A percentile compares a stretch with the other conserved stretches of the same genome.
Conservation (phyloP, 2,329 filamentous ascomycete genomes). For the Whalleya microplaca region DNA sequence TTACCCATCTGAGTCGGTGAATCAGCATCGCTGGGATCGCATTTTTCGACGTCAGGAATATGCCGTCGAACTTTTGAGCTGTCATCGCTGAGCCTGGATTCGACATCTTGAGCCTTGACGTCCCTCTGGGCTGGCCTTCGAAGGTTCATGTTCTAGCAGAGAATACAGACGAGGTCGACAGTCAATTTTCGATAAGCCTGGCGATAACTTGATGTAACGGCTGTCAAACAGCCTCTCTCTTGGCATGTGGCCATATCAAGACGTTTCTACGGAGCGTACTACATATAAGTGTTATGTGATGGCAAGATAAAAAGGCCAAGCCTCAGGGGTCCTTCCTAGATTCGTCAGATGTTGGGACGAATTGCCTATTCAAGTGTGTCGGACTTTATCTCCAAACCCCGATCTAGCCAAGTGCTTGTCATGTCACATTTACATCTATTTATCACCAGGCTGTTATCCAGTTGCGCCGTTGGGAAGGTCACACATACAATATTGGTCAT, state of each 20-base stretch:
- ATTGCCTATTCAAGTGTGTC: too few relatives aligned
- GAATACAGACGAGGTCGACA: background rate
- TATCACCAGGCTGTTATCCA: background rate
- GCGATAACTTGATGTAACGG: too few relatives aligned
- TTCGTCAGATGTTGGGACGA: too few relatives aligned
- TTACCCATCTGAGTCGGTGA: background rate
- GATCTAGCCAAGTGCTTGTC: background rate
- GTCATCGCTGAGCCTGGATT: conserved; percentile 5
- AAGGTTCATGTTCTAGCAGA: conserved; percentile 4
- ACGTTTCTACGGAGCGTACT: too few relatives aligned
- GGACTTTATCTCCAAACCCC: conserved; percentile 16
- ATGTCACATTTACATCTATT: conserved; percentile 2
- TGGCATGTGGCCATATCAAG: too few relatives aligned
- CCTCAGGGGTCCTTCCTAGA: too few relatives aligned
- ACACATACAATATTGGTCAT: background rate
- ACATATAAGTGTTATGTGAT: too few relatives aligned
- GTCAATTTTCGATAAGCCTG: background rate
- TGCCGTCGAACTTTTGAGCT: background rate
- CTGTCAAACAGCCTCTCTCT: too few relatives aligned
- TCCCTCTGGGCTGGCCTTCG: background rate
- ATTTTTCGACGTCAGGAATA: background rate
- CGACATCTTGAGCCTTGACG: conserved; percentile 2
- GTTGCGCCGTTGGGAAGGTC: conserved; percentile 1
- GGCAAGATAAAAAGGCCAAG: too few relatives aligned
- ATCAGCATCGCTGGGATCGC: background rate